These are phyloP conservation scores for Heliamphora exappendiculata DNA, from an alignment of 148 eudicot species.

Conservation along the genomic window DNA sequence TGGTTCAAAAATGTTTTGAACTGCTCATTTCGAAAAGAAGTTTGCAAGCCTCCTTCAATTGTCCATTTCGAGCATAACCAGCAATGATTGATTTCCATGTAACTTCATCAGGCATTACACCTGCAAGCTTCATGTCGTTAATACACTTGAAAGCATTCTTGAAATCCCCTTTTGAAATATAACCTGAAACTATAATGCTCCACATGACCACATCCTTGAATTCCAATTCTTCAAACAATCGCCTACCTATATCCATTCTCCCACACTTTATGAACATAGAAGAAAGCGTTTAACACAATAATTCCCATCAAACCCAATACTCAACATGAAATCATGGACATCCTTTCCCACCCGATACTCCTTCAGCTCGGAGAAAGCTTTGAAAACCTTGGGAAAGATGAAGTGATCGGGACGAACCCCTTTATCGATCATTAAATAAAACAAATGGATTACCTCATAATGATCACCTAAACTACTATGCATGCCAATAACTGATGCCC, in stretches of 20 bases:
- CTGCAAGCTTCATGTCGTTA: conserved; percentile 12
- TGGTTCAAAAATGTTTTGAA: conserved; percentile 1
- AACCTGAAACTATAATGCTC: conserved; percentile 19
- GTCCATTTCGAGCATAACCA: conserved; percentile 14
- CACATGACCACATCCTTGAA: conserved; percentile 14
- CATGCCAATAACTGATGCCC: conserved; percentile 16
- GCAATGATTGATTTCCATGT: conserved; percentile 15
- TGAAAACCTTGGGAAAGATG: conserved; percentile 21
- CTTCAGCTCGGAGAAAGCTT: conserved; percentile 15
- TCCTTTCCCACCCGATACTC: conserved; percentile 13
- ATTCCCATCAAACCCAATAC: conserved; percentile 19
- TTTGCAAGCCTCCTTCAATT: conserved; percentile 10
- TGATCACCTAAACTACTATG: conserved; percentile 16
- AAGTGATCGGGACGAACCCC: conserved; percentile 18
- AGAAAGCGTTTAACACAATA: conserved; percentile 8
- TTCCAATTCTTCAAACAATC: conserved; percentile 6
- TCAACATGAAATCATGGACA: conserved; percentile 15
- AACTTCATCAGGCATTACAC: conserved; percentile 17
- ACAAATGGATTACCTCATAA: conserved; percentile 7
- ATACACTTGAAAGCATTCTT: conserved; percentile 13
- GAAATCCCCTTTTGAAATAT: conserved; percentile 13
- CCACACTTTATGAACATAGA: conserved; percentile 20
- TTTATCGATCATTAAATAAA: conserved; percentile 12
- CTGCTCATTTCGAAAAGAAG: background rate
- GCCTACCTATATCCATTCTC: conserved; percentile 12